A percentile compares a stretch with the other conserved stretches of the same genome.
Conservation (phyloP, 2,329 filamentous ascomycete species). For the Alternaria solani region DNA sequence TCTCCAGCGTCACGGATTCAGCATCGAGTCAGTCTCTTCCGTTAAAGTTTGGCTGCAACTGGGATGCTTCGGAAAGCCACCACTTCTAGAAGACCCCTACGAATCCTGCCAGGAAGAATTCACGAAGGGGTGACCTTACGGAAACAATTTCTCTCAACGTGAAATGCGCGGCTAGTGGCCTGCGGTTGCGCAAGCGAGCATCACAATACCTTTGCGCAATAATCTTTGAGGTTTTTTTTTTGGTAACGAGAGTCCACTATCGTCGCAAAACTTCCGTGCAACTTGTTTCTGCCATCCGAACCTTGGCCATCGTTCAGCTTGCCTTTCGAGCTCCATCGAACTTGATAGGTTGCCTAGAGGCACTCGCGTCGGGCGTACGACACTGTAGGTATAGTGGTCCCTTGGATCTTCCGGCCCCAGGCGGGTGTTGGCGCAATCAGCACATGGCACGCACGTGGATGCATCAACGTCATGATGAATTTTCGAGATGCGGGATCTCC, state of each 20-base stretch:
- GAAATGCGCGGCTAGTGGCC: not conserved
- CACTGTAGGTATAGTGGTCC: slow-evolving; percentile 1
- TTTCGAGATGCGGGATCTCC: slow-evolving; percentile 5
- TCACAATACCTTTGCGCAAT: not conserved
- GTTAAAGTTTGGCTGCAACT: slow-evolving; percentile 24
- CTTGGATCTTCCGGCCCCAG: slow-evolving; percentile 16
- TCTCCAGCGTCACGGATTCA: slow-evolving; percentile 17
- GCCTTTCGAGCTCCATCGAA: not conserved
- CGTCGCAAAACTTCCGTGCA: not conserved
- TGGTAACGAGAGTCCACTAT: not conserved
- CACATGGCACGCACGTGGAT: slow-evolving; percentile 18
- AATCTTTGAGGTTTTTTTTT: slow-evolving; percentile 1
- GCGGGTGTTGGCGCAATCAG: slow-evolving; percentile 16
- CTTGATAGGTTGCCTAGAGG: not conserved
- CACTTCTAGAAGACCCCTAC: slow-evolving; percentile 11
- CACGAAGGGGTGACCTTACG: not conserved
- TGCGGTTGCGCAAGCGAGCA: slow-evolving; percentile 1
- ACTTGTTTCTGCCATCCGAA: not conserved
- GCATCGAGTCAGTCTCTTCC: slow-evolving; percentile 25
- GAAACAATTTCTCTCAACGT: not conserved
- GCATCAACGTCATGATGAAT: slow-evolving; percentile 14
- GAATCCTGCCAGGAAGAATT: not conserved
- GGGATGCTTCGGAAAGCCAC: slow-evolving; percentile 16
- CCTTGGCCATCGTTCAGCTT: not conserved
- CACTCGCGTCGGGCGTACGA: slow-evolving; percentile 3